phyloP scores from a whole-genome alignment of 768 basidiomycete species.

The Hirschioporus abietinus region DNA sequence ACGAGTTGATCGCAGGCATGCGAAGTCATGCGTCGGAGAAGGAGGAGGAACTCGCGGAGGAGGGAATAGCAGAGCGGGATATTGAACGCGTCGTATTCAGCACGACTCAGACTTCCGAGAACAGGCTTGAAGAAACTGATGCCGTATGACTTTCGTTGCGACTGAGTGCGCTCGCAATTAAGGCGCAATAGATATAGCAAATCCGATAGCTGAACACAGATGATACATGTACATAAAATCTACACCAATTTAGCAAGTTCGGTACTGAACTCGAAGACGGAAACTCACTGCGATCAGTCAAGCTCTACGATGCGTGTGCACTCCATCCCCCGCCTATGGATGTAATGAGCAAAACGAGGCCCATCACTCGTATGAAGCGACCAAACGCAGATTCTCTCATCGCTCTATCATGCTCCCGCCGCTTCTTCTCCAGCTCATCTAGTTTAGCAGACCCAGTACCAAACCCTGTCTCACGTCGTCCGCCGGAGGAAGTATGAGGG shows the following conservation, averaged over 20 bases:
- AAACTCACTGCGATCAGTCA: background rate
- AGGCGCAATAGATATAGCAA: too few species aligned
- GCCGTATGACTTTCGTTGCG: too few species aligned
- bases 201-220: too few species aligned
- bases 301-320: background rate
- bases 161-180: too few species aligned
- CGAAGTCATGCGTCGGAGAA: background rate
- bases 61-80: background rate
- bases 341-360: conserved; percentile 2
- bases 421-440: background rate
- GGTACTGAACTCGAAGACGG: background rate
- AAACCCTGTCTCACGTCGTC: background rate
- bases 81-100: background rate
- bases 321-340: conserved; percentile 3
- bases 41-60: background rate
- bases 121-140: too few species aligned
- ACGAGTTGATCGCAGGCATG: conserved; percentile 3
- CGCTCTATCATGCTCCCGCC: background rate
- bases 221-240: too few species aligned
- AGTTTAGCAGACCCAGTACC: background rate
- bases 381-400: background rate
- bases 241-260: too few species aligned
- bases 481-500: background rate
- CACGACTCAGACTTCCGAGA: background rate
- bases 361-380: background rate